phyloP scores from a whole-genome alignment of 768 basidiomycete genomes.

The Hydnum rufescens region DNA sequence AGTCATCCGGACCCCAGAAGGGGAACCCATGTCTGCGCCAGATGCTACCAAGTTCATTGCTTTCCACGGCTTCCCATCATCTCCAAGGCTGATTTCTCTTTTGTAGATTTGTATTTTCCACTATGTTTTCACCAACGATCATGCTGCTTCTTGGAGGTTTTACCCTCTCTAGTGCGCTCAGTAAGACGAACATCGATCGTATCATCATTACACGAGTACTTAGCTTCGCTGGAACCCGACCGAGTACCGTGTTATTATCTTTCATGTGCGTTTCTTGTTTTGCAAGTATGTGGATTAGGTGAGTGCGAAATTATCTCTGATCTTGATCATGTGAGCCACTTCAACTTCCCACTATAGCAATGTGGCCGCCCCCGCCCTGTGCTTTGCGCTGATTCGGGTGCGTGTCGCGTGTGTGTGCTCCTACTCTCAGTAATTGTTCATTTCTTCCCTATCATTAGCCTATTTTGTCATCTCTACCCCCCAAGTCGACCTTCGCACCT shows the following conservation, averaged over 20 bases:
- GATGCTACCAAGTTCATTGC: conserved; percentile 61
- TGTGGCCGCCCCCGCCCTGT: conserved; percentile 91
- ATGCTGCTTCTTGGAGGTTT: conserved; percentile 97
- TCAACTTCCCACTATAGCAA: conserved; percentile 32
- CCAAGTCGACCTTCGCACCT: conserved; percentile 69
- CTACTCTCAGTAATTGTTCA: conserved; percentile 10
- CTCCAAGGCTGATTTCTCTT: background rate
- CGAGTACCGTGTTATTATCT: conserved; percentile 69
- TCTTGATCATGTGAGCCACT: conserved; percentile 3
- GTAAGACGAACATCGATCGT: conserved; percentile 87
- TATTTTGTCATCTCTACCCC: conserved; percentile 77
- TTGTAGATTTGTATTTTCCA: conserved; percentile 67
- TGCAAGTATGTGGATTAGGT: conserved; percentile 99
- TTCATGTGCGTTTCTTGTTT: conserved; percentile 97
- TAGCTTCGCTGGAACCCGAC: conserved; percentile 73
- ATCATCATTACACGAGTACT: conserved; percentile 81
- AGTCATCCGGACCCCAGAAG: conserved; percentile 36
- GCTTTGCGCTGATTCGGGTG: conserved; percentile 89
- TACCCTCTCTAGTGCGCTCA: conserved; percentile 89
- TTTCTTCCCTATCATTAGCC: conserved; percentile 32
- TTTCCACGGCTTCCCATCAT: background rate
- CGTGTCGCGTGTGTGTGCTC: conserved; percentile 11
- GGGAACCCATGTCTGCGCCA: conserved; percentile 26
- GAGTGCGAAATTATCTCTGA: conserved; percentile 6
- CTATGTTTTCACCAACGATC: conserved; percentile 95